A percentile compares a stretch with the other conserved stretches of the same genome.
These are phyloP conservation scores for Curvularia sp. DNA, from an alignment of 2,329 filamentous ascomycete species.

Conservation along the genomic window DNA sequence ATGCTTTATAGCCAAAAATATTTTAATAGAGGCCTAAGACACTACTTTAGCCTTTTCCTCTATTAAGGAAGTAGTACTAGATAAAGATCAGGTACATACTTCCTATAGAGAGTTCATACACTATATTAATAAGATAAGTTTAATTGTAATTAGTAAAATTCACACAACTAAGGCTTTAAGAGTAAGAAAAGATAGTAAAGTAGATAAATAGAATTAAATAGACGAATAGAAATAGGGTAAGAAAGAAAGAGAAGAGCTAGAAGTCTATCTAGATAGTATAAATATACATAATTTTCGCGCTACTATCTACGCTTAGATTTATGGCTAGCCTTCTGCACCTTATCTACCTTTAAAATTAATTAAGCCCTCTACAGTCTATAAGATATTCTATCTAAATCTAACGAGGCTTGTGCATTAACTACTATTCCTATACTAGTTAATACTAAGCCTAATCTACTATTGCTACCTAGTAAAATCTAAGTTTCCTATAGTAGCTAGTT, in stretches of 20 bases:
- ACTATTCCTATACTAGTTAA: constrained; percentile 58
- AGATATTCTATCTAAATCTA: constrained; percentile 51
- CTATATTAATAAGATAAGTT: constrained; percentile 42
- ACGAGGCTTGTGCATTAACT: constrained; percentile 58
- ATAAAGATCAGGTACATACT: constrained; percentile 55
- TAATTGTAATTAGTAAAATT: constrained; percentile 38
- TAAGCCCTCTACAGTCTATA: constrained; percentile 58
- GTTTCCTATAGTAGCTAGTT: constrained; percentile 60
- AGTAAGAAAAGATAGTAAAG: constrained; percentile 33
- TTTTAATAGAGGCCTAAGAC: constrained; percentile 42
- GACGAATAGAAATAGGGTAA: constrained; percentile 23
- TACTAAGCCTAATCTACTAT: constrained; percentile 59
- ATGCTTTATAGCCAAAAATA: constrained; percentile 51
- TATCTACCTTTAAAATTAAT: constrained; percentile 60
- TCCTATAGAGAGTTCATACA: constrained; percentile 53
- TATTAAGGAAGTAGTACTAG: constrained; percentile 54
- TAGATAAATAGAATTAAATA: constrained; percentile 36
- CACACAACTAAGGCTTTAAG: constrained; percentile 33
- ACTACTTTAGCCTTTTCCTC: constrained; percentile 49
- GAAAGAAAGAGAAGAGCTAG: constrained; percentile 7
- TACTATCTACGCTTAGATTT: constrained; percentile 59
- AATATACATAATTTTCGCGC: constrained; percentile 56
- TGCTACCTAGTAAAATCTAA: constrained; percentile 61
- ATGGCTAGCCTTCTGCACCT: constrained; percentile 57
- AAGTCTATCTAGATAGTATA: constrained; percentile 44